These are phyloP conservation scores for Endocalyx cinctus DNA, from an alignment of 2,329 filamentous ascomycete genomes.

Conservation along the genomic window DNA sequence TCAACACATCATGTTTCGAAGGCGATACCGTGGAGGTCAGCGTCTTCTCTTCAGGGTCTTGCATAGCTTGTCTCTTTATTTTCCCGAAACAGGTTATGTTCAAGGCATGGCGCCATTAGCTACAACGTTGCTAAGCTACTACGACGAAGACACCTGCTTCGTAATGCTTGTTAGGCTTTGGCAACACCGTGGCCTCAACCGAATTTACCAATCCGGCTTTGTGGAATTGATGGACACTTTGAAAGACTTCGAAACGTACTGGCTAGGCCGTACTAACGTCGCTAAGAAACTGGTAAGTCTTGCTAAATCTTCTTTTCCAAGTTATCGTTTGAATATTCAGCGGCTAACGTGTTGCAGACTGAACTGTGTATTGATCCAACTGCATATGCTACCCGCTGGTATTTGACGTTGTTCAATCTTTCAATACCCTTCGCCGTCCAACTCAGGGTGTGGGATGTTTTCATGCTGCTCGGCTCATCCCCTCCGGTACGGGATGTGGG, in stretches of 20 bases:
- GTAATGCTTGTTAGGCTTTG: slow-evolving; percentile 96
- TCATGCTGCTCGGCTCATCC: slow-evolving; percentile 84
- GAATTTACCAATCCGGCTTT: slow-evolving; percentile 81
- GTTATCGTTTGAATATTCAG: neutral
- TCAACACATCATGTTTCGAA: slow-evolving; percentile 94
- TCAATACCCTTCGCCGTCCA: slow-evolving; percentile 92
- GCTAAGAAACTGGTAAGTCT: slow-evolving; percentile 69
- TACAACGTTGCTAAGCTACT: slow-evolving; percentile 91
- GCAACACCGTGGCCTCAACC: slow-evolving; percentile 80
- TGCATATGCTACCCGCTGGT: slow-evolving; percentile 96
- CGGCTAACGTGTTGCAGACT: slow-evolving; percentile 40
- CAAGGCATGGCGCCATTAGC: slow-evolving; percentile 96
- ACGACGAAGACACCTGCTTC: slow-evolving; percentile 90
- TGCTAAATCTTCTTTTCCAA: too few relatives aligned
- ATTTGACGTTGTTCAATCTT: slow-evolving; percentile 95
- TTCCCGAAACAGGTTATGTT: slow-evolving; percentile 87
- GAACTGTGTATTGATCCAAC: slow-evolving; percentile 80
- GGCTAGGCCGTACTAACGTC: slow-evolving; percentile 77
- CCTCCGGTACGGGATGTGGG: slow-evolving; percentile 34
- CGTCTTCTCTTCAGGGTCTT: slow-evolving; percentile 87
- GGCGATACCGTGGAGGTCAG: slow-evolving; percentile 87
- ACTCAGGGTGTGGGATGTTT: slow-evolving; percentile 95
- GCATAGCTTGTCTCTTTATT: slow-evolving; percentile 87
- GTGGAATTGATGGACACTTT: slow-evolving; percentile 81
- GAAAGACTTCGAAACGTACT: slow-evolving; percentile 76